Conservation (phyloP, 2,329 filamentous ascomycete genomes). For the Teratosphaeria destructans region DNA sequence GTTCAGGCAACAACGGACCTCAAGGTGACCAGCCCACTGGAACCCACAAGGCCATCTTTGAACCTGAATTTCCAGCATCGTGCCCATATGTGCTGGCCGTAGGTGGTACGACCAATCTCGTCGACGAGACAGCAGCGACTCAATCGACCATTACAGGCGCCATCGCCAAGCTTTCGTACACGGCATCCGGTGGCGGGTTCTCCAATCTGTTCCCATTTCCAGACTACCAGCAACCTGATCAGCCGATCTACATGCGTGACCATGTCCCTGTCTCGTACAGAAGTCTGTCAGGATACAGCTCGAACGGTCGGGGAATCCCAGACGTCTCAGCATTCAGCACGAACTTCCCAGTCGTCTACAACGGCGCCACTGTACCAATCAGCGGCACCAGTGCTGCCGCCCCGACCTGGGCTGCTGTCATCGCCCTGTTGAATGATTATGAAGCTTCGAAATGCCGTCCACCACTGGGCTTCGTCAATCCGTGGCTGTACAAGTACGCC, state of each 20-base stretch:
- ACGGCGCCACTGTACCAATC: slow-evolving; percentile 25
- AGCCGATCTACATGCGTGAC: slow-evolving; percentile 23
- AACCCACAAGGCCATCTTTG: slow-evolving; percentile 34
- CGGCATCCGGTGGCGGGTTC: slow-evolving; percentile 29
- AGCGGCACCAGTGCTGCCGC: slow-evolving; percentile 42
- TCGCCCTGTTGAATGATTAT: slow-evolving; percentile 34
- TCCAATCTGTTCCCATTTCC: slow-evolving; percentile 23
- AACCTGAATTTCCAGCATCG: slow-evolving; percentile 36
- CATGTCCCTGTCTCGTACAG: slow-evolving; percentile 12
- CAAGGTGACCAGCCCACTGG: slow-evolving; percentile 18
- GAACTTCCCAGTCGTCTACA: slow-evolving; percentile 26
- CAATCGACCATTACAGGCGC: slow-evolving; percentile 8
- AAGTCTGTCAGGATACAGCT: slow-evolving; percentile 32
- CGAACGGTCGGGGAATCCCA: slow-evolving; percentile 32
- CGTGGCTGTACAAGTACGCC: slow-evolving; percentile 25
- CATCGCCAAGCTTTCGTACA: slow-evolving; percentile 7
- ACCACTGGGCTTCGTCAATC: slow-evolving; percentile 12
- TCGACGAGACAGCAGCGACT: slow-evolving; percentile 14
- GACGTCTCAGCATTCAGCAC: slow-evolving; percentile 39
- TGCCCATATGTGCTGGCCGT: slow-evolving; percentile 39
- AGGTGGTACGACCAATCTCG: slow-evolving; percentile 24
- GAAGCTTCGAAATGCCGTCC: slow-evolving; percentile 12
- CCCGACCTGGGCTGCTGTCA: slow-evolving; percentile 44
- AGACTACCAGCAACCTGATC: slow-evolving; percentile 26
- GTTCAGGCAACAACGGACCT: slow-evolving; percentile 48